Evolutionary conservation across 106 monocot species (phyloP).

Genomic region (Dactylorhiza incarnata): DNA sequence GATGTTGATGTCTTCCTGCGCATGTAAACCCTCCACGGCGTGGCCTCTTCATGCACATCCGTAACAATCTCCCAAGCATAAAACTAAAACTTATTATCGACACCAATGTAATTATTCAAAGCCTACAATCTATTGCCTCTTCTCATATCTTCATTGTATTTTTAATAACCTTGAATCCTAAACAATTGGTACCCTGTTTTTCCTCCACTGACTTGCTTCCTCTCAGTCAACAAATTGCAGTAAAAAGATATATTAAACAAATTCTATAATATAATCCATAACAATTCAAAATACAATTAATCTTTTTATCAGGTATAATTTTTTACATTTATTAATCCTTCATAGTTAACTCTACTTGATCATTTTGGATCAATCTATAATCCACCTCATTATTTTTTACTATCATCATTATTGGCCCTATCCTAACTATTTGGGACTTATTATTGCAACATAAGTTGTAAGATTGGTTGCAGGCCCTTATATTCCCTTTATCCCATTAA

Average conservation of each 20-base stretch:
- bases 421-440: background rate
- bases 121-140: background rate
- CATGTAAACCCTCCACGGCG: too few relatives aligned
- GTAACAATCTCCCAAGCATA: background rate
- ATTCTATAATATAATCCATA: background rate
- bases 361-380: background rate
- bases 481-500: too few relatives aligned
- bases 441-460: too few relatives aligned
- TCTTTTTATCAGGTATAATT: background rate
- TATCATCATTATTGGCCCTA: background rate
- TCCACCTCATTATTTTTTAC: background rate
- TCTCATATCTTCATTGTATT: background rate
- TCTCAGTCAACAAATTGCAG: background rate
- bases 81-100: background rate
- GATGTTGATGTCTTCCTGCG: too few relatives aligned
- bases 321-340: background rate
- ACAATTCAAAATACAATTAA: background rate
- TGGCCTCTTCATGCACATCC: background rate
- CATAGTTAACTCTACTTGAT: background rate
- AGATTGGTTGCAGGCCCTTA: too few relatives aligned
- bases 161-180: background rate
- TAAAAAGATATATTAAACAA: background rate
- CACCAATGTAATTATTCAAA: background rate
- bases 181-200: background rate
- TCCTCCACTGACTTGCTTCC: background rate